Evolutionary conservation across 495 filamentous ascomycete species (phyloP), one percentile per base, ranked within the genome.

Genomic region (Penicillium soppii): DNA sequence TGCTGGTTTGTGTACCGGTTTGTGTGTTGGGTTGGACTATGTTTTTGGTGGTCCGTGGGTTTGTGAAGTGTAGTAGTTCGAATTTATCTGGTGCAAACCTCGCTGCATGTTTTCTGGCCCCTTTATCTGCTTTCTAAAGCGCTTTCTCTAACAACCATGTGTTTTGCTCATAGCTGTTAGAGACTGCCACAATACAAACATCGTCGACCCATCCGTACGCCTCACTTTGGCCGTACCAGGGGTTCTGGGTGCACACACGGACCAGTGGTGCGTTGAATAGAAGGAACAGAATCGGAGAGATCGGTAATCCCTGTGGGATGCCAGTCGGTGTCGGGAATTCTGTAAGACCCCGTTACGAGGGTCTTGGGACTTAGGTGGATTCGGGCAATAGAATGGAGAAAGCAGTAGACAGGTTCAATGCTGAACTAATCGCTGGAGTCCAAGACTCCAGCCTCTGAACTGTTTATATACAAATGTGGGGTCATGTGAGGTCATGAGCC

Each of bases 11-110:
- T n/a, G n/a, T n/a, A n/a, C n/a, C n/a, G n/a, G n/a, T n/a, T n/a
- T n/a, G n/a, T n/a, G n/a, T n/a, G n/a, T n/a, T n/a, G n/a, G n/a
- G n/a, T n/a, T n/a, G n/a, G n/a, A n/a, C n/a, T n/a, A n/a, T n/a
- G n/a, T n/a, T n/a, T n/a, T n/a, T n/a, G n/a, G n/a, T n/a, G n/a
- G n/a, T n/a, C n/a, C n/a, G n/a, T n/a, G 40, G 27, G 20, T 54
- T 48, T 3, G 6, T 23, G 35, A 55, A 52, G 17, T 59, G 41
- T 9, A 59, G 42, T 0, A 56, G 41, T 22, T 36, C 43, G 29
- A 47, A 56, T 6, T 56, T 43, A 5, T 43, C 40, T 0, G 40
- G 40, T 27, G 40, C 40, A 16, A 43, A 27, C 5, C 13, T 27
- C 10, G 40, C 21, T 12, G 40, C 22, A 27, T 43, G 40, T 12